A percentile compares a stretch with the other conserved stretches of the same genome.
phyloP scores from a whole-genome alignment of 176 grass and related monocot genomes.

The Typha latifolia region DNA sequence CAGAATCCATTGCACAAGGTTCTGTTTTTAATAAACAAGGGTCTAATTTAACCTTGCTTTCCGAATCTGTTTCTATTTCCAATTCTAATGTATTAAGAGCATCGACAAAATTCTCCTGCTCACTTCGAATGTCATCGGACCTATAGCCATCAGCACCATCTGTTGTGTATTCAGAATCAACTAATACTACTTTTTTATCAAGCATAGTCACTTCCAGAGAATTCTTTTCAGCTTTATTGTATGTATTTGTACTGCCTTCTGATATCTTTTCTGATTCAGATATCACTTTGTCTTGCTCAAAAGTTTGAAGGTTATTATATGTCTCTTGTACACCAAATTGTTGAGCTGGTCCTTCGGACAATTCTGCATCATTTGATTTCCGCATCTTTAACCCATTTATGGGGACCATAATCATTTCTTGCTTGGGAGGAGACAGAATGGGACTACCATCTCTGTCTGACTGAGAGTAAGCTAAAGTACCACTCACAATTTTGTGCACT shows the following conservation, averaged over 20 bases:
- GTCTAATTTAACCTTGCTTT: slow-evolving; percentile 29
- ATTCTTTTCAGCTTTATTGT: slow-evolving; percentile 12
- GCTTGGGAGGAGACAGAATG: slow-evolving; percentile 24
- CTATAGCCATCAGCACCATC: slow-evolving; percentile 19
- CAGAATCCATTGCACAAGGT: slow-evolving; percentile 17
- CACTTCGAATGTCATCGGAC: slow-evolving; percentile 52
- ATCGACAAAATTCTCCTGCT: slow-evolving; percentile 72
- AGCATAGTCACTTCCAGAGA: not conserved
- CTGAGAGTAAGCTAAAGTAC: slow-evolving; percentile 6
- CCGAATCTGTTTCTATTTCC: slow-evolving; percentile 33
- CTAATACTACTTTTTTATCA: not conserved
- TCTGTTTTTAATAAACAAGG: slow-evolving; percentile 18
- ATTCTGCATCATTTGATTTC: slow-evolving; percentile 24
- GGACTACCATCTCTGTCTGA: slow-evolving; percentile 11
- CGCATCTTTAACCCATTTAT: slow-evolving; percentile 21
- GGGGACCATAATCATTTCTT: slow-evolving; percentile 32
- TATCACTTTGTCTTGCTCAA: slow-evolving; percentile 36
- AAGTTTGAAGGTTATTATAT: slow-evolving; percentile 20
- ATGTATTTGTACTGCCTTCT: slow-evolving; percentile 14
- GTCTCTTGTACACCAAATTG: slow-evolving; percentile 24
- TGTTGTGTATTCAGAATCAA: slow-evolving; percentile 2
- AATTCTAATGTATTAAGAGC: slow-evolving; percentile 45
- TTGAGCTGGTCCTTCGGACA: slow-evolving; percentile 15
- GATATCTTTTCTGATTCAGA: slow-evolving; percentile 28
- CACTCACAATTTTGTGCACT: slow-evolving; percentile 25